These are phyloP conservation scores for Dendrothele bispora DNA, from an alignment of 768 basidiomycete genomes.

Conservation along the genomic window DNA sequence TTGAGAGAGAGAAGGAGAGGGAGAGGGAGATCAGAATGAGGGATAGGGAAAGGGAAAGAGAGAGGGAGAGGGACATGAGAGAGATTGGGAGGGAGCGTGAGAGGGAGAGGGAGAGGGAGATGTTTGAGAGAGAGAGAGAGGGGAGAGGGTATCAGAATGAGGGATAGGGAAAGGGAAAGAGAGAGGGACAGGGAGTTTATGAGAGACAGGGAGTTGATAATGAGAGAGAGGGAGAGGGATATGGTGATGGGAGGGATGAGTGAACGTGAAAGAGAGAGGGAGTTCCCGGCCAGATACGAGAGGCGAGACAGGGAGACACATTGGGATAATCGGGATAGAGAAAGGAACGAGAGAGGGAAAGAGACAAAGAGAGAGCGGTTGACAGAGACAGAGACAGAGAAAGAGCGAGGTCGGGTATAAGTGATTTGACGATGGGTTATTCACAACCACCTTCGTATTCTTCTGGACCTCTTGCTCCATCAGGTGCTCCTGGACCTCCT, in stretches of 20 bases:
- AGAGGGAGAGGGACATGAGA: constrained; percentile 1
- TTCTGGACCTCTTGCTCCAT: no score
- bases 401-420: no score
- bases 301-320: constrained; percentile 7
- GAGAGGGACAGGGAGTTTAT: constrained; percentile 18
- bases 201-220: constrained; percentile 14
- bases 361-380: constrained; percentile 3
- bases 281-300: constrained; percentile 16
- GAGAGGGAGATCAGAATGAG: background rate
- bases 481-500: no score
- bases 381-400: constrained; percentile 9
- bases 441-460: no score
- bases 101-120: constrained; percentile 18
- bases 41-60: constrained; percentile 23
- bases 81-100: constrained; percentile 3
- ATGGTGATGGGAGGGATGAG: constrained; percentile 19
- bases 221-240: constrained; percentile 13
- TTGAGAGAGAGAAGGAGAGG: constrained; percentile 20
- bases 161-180: constrained; percentile 13
- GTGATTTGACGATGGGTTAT: no score
- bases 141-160: constrained; percentile 14
- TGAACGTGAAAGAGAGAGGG: constrained; percentile 7
- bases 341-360: constrained; percentile 10
- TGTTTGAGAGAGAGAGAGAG: constrained; percentile 14
- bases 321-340: no score